A percentile compares a stretch with the other conserved stretches of the same genome.
These are phyloP conservation scores for Periglandula ipomoeae DNA, from an alignment of 2,329 filamentous ascomycete genomes.

Conservation along the genomic window DNA sequence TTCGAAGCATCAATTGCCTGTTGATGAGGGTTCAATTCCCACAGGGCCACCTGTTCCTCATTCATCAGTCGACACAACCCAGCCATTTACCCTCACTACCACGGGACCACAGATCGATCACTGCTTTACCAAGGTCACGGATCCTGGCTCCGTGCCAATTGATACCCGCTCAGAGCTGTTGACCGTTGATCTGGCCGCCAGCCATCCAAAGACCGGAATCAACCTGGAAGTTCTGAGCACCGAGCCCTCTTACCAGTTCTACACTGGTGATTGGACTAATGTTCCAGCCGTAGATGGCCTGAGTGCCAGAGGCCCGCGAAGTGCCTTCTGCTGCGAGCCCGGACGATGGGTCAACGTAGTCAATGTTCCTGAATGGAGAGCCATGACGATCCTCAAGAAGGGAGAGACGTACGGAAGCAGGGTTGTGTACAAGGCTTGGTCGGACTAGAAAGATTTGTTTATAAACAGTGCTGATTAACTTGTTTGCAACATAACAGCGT, in stretches of 20 bases:
- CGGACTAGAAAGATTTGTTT: slow-evolving; percentile 34
- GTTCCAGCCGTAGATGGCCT: slow-evolving; percentile 57
- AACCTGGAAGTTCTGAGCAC: slow-evolving; percentile 85
- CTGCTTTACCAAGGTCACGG: slow-evolving; percentile 71
- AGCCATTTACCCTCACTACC: slow-evolving; percentile 63
- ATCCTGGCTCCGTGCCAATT: slow-evolving; percentile 49
- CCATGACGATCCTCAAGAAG: slow-evolving; percentile 72
- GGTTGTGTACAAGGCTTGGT: slow-evolving; percentile 81
- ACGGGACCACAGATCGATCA: slow-evolving; percentile 73
- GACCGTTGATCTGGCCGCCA: slow-evolving; percentile 58
- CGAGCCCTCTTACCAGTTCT: slow-evolving; percentile 95
- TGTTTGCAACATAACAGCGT: background rate
- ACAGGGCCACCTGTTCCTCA: slow-evolving; percentile 56
- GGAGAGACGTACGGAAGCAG: slow-evolving; percentile 74
- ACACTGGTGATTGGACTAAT: slow-evolving; percentile 79
- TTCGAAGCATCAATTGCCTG: slow-evolving; percentile 58
- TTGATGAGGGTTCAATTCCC: slow-evolving; percentile 67
- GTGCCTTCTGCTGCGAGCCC: slow-evolving; percentile 87
- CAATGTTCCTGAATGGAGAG: slow-evolving; percentile 72
- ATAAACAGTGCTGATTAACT: background rate
- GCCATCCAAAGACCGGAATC: slow-evolving; percentile 64
- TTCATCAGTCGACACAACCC: slow-evolving; percentile 53
- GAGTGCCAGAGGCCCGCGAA: slow-evolving; percentile 56
- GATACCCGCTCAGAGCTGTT: slow-evolving; percentile 59
- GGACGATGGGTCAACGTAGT: slow-evolving; percentile 83